Evolutionary conservation across 2,329 filamentous ascomycete genomes (phyloP).

Genomic region (Colletotrichum tropicicola): DNA sequence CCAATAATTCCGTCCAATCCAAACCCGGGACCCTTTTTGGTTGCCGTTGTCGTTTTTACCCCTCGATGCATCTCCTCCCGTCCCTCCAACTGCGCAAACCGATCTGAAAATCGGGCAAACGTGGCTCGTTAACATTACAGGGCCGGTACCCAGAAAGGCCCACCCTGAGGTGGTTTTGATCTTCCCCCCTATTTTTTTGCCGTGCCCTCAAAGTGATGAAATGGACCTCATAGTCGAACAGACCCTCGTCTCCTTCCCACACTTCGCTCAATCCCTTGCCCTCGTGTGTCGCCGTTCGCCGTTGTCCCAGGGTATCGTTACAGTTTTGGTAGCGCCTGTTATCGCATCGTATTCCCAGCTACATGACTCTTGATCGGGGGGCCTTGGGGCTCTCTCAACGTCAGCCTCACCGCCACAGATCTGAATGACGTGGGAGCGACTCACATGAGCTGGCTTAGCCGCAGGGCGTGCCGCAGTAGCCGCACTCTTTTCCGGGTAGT

Average conservation of each 20-base stretch:
- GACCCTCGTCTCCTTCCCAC: constrained; percentile 11
- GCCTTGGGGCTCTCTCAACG: neutral
- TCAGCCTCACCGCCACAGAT: constrained; percentile 22
- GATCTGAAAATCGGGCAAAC: constrained; percentile 27
- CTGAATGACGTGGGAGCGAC: constrained; percentile 7
- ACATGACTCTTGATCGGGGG: constrained; percentile 12
- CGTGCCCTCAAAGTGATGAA: constrained; percentile 16
- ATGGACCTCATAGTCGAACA: constrained; percentile 25
- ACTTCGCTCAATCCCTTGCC: neutral
- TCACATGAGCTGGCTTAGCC: constrained; percentile 35
- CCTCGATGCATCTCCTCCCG: neutral
- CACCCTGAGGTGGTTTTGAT: constrained; percentile 12
- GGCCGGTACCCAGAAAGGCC: constrained; percentile 28
- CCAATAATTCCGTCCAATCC: constrained; percentile 15
- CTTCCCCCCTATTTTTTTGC: constrained; percentile 3
- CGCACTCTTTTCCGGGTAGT: constrained; percentile 60
- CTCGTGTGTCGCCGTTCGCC: constrained; percentile 24
- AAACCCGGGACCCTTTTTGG: constrained; percentile 15
- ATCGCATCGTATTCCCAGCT: constrained; percentile 12
- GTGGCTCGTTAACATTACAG: constrained; percentile 29
- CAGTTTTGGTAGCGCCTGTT: constrained; percentile 10
- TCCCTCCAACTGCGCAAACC: constrained; percentile 12
- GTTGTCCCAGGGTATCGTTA: constrained; percentile 30
- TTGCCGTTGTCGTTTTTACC: constrained; percentile 18
- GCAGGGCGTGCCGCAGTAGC: constrained; percentile 58